These are phyloP conservation scores for Chytriomyces confervae DNA, from an alignment of 192 early-diverging fungal species.

Conservation along the genomic window DNA sequence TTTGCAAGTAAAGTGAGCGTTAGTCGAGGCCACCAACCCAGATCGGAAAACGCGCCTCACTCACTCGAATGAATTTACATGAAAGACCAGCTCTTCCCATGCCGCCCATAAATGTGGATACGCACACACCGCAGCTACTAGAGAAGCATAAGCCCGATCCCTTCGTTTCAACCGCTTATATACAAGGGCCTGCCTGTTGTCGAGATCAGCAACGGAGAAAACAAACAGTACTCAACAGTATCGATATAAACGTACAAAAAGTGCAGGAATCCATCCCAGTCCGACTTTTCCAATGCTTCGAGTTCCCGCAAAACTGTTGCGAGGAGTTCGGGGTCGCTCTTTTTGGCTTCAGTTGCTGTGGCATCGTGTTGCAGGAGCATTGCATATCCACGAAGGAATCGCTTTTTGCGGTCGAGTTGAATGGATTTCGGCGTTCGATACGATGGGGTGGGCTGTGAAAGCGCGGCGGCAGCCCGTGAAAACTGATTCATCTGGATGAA, in stretches of 20 bases:
- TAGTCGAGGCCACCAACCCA: constrained; percentile 2
- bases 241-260: constrained; percentile 62
- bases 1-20: neutral
- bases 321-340: neutral
- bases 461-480: neutral
- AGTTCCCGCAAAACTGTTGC: constrained; percentile 31
- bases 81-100: constrained; percentile 77
- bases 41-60: constrained; percentile 17
- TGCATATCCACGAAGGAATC: neutral
- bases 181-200: constrained; percentile 21
- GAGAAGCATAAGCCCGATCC: constrained; percentile 31
- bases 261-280: constrained; percentile 67
- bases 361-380: neutral
- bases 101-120: constrained; percentile 92
- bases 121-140: constrained; percentile 69
- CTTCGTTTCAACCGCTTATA: constrained; percentile 21
- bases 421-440: neutral
- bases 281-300: constrained; percentile 14
- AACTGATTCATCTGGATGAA: neutral
- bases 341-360: too few species aligned
- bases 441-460: neutral
- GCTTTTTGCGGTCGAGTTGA: neutral
- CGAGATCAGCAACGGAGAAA: neutral
- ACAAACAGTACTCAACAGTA: neutral
- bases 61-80: constrained; percentile 2